phyloP scores from a whole-genome alignment of 768 basidiomycete genomes.

The Lactarius trivialis region DNA sequence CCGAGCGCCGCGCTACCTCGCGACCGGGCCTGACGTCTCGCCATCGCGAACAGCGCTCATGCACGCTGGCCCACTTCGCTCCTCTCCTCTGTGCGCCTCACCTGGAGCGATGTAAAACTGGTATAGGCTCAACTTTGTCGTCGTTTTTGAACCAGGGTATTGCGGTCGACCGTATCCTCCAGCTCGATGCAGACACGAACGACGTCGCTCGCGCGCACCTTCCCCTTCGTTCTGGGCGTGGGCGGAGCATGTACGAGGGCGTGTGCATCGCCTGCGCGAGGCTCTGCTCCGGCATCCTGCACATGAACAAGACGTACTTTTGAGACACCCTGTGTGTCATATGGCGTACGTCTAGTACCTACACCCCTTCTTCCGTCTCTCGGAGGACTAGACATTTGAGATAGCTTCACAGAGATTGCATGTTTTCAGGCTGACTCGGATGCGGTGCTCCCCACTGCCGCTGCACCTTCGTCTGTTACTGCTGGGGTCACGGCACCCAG shows the following conservation, averaged over 20 bases:
- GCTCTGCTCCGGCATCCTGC: constrained; percentile 69
- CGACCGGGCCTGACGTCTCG: constrained; percentile 60
- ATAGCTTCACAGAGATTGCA: too few relatives aligned
- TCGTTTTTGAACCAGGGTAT: neutral
- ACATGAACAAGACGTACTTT: too few relatives aligned
- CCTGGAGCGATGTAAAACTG: constrained; percentile 78
- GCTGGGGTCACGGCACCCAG: too few relatives aligned
- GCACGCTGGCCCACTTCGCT: constrained; percentile 40
- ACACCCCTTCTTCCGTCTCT: too few relatives aligned
- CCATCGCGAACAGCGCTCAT: constrained; percentile 32
- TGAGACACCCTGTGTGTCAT: too few relatives aligned
- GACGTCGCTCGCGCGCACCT: neutral
- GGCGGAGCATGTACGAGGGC: constrained; percentile 75
- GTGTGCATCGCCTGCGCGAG: constrained; percentile 77
- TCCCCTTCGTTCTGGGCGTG: constrained; percentile 36
- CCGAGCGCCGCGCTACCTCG: constrained; percentile 41
- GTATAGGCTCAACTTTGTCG: constrained; percentile 32
- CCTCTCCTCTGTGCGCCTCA: constrained; percentile 62
- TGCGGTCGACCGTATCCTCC: constrained; percentile 75
- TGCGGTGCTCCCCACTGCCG: too few relatives aligned
- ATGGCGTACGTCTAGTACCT: too few relatives aligned
- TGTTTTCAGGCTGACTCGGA: too few relatives aligned
- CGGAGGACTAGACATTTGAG: too few relatives aligned
- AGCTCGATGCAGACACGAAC: constrained; percentile 36
- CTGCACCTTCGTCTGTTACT: too few relatives aligned